phyloP scores from a whole-genome alignment of 202 grass and related monocot genomes.

The Brachypodium distachyon region DNA sequence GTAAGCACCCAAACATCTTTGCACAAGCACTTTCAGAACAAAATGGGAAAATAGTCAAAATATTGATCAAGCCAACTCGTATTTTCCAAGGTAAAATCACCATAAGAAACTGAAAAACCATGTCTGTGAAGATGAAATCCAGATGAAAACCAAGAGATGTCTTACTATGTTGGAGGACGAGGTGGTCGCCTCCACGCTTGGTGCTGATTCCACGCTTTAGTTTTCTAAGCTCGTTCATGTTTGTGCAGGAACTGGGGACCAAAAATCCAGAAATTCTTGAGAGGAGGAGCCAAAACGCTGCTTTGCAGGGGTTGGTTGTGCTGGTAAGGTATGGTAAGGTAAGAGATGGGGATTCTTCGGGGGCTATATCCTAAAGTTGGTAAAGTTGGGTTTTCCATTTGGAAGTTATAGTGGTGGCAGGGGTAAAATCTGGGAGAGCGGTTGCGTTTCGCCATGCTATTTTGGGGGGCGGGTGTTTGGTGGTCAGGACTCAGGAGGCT shows the following conservation, averaged over 20 bases:
- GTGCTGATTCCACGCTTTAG: constrained; percentile 32
- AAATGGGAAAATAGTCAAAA: not conserved
- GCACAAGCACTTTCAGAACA: not conserved
- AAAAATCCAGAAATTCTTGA: not conserved
- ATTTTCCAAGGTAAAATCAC: not conserved
- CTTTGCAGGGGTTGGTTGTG: not conserved
- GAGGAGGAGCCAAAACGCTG: constrained; percentile 22
- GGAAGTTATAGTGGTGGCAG: constrained; percentile 5
- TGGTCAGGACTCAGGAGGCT: constrained; percentile 4
- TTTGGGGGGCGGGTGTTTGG: constrained; percentile 14
- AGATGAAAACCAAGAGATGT: not conserved
- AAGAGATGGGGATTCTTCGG: constrained; percentile 10
- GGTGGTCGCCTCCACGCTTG: constrained; percentile 17
- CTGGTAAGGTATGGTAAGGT: constrained; percentile 10
- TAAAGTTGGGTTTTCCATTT: constrained; percentile 15
- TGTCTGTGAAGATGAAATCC: not conserved
- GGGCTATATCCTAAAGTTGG: constrained; percentile 40
- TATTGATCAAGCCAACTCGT: not conserved
- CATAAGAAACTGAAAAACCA: not conserved
- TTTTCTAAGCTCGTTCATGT: constrained; percentile 28
- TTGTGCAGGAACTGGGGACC: not conserved
- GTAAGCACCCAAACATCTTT: not conserved
- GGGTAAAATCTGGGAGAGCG: not conserved
- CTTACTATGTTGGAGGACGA: constrained; percentile 19
- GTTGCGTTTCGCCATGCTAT: constrained; percentile 5